A percentile compares a stretch with the other conserved stretches of the same genome.
Evolutionary conservation across 352 stramenopile genomes (phyloP).

Genomic region (Phytophthora colocasiae): DNA sequence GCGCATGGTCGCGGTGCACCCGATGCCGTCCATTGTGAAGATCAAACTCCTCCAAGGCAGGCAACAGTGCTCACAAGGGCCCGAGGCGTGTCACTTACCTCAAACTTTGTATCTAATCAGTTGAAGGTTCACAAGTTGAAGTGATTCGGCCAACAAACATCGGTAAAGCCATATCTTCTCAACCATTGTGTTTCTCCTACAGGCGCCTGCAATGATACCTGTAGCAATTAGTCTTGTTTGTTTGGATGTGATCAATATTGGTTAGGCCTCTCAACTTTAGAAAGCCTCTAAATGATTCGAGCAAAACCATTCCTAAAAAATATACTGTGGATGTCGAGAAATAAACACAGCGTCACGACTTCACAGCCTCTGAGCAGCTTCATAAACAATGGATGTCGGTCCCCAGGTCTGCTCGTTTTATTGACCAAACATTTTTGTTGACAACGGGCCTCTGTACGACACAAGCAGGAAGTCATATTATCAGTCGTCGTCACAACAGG

Average conservation of each 20-base stretch:
- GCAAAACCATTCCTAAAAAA: too few relatives aligned
- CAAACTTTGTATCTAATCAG: conserved; percentile 22
- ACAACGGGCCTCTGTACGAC: too few relatives aligned
- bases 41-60: conserved; percentile 34
- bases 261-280: too few relatives aligned
- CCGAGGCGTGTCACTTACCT: conserved; percentile 16
- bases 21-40: conserved; percentile 51
- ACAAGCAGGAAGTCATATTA: too few relatives aligned
- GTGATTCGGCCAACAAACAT: neutral
- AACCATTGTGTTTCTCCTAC: too few relatives aligned
- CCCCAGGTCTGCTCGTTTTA: neutral
- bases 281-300: too few relatives aligned
- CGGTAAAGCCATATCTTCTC: neutral
- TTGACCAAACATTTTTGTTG: neutral
- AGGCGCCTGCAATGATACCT: too few relatives aligned
- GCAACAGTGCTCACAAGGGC: neutral
- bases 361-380: neutral
- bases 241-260: too few relatives aligned
- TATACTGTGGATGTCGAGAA: too few relatives aligned
- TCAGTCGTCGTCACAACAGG: too few relatives aligned
- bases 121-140: neutral
- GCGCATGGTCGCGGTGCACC: conserved; percentile 38
- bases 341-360: too few relatives aligned
- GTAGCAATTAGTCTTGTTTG: too few relatives aligned
- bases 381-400: neutral